phyloP scores from a whole-genome alignment of 2,329 filamentous ascomycete genomes.

The Diaporthe sp. region DNA sequence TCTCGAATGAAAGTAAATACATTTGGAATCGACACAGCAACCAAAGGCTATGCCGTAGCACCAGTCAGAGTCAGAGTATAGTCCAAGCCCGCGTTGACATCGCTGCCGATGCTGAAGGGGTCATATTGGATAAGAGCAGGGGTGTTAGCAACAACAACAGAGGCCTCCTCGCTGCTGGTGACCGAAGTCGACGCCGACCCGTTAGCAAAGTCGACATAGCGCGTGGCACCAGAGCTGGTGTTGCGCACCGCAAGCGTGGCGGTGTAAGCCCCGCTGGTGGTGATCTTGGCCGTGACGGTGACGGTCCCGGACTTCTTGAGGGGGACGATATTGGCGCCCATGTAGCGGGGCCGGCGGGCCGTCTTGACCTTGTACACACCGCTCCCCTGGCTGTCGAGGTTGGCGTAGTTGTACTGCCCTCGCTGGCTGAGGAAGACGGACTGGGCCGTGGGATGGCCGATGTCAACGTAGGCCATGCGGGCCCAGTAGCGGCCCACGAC shows the following conservation, averaged over 20 bases:
- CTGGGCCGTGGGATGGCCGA: slow-evolving; percentile 59
- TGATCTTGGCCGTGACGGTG: slow-evolving; percentile 50
- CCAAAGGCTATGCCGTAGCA: not conserved
- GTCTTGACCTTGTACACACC: slow-evolving; percentile 59
- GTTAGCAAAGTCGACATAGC: slow-evolving; percentile 7
- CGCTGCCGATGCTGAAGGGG: slow-evolving; percentile 15
- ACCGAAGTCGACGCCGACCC: slow-evolving; percentile 19
- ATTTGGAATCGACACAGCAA: too few relatives aligned
- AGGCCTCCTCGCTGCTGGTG: slow-evolving; percentile 11
- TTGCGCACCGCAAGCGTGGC: slow-evolving; percentile 1
- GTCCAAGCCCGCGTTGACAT: slow-evolving; percentile 10
- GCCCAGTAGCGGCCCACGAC: slow-evolving; percentile 66
- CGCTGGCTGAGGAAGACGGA: slow-evolving; percentile 54
- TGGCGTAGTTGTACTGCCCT: slow-evolving; percentile 56
- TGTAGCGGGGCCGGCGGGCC: slow-evolving; percentile 59
- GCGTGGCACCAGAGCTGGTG: slow-evolving; percentile 5
- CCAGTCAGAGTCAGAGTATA: slow-evolving; percentile 14
- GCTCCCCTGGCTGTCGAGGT: slow-evolving; percentile 54
- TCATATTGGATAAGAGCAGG: slow-evolving; percentile 21
- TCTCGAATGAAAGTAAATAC: accelerated
- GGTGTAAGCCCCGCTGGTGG: slow-evolving; percentile 45
- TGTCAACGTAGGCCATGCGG: slow-evolving; percentile 66
- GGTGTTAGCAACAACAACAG: slow-evolving; percentile 11
- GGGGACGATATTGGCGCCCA: slow-evolving; percentile 65
- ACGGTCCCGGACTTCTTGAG: slow-evolving; percentile 54